These are phyloP conservation scores for Galerina marginata DNA, from an alignment of 768 basidiomycete genomes.

Conservation along the genomic window DNA sequence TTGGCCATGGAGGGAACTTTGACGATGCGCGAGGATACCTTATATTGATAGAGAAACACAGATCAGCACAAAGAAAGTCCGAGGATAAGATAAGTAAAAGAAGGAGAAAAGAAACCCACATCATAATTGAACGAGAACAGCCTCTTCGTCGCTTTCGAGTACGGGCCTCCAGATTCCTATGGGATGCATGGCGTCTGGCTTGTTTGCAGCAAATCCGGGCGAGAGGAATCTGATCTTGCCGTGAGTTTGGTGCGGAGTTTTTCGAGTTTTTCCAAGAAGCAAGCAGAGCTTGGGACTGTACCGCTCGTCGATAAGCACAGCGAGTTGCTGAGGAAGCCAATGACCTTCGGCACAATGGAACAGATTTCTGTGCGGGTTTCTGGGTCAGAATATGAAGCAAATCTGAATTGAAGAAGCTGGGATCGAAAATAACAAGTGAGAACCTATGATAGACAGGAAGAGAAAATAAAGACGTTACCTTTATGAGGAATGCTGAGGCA, in stretches of 20 bases:
- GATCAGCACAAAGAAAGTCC: too few relatives aligned
- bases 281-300: constrained; percentile 84
- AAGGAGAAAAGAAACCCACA: too few relatives aligned
- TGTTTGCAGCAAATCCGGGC: constrained; percentile 22
- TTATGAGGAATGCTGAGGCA: constrained; percentile 85
- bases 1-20: too few relatives aligned
- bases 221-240: constrained; percentile 40
- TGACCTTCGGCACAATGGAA: constrained; percentile 64
- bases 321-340: constrained; percentile 71
- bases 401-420: constrained; percentile 81
- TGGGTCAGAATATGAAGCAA: constrained; percentile 59
- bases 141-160: too few relatives aligned
- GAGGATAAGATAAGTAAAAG: too few relatives aligned
- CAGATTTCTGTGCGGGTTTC: constrained; percentile 69
- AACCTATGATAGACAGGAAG: background rate
- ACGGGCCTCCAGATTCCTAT: too few relatives aligned
- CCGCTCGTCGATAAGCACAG: constrained; percentile 81
- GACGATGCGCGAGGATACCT: too few relatives aligned
- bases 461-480: constrained; percentile 46
- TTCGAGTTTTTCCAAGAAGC: constrained; percentile 76
- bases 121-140: too few relatives aligned
- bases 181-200: too few relatives aligned
- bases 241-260: constrained; percentile 67
- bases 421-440: background rate
- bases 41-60: too few relatives aligned